Base-by-base conservation (phyloP, 305 asterid species). In the Petunia hybrid region DNA sequence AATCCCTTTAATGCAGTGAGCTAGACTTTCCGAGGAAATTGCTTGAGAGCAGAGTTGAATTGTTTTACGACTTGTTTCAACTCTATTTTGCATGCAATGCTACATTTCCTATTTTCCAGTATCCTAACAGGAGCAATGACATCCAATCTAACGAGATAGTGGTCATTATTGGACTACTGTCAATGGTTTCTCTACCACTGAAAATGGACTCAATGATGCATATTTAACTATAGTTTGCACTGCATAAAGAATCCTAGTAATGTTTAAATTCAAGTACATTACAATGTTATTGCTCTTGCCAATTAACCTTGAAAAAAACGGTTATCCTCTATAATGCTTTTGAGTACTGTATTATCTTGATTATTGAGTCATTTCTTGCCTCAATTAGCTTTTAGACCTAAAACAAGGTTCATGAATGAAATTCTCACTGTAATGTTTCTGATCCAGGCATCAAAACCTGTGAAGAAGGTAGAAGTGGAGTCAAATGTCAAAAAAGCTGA, bases 401-500 rank as follows among this genome's bases (percentile, higher is more conserved):
- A 36, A 51, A 36, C 63, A 13, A 48, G 31, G 31, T 6, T 60
- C 77, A 31, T 10, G 43, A 31, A 71, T 48, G 77, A 31, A 43
- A 22, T 22, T 22, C 31, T 59, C 22, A 5, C 22, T 59, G 14
- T 8, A 35, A 59, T 59, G 31, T 59, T 59, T 59, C 64, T 83
- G 8, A 36, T 64, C 36, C 82, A 90, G 97, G 90, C 81, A 53
- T 65, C 76, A 68, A 89, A 90, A 86, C 39, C 84, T 63, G 55
- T 84, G 62, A 89, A 86, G 88, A 89, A 90, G 90, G 91, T 65
- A 42, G 96, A 91, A 79, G 51, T 42, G 22, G 96, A 90, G 75
- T 82, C 92, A 80, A 87, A 80, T 73, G 75, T 84, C 40, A 92
- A 89, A 84, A 92, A 90, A 83, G 16, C 83, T 13, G 91, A 77